Conservation (phyloP, 140 eudicot genomes). For the Bidens hawaiensis region DNA sequence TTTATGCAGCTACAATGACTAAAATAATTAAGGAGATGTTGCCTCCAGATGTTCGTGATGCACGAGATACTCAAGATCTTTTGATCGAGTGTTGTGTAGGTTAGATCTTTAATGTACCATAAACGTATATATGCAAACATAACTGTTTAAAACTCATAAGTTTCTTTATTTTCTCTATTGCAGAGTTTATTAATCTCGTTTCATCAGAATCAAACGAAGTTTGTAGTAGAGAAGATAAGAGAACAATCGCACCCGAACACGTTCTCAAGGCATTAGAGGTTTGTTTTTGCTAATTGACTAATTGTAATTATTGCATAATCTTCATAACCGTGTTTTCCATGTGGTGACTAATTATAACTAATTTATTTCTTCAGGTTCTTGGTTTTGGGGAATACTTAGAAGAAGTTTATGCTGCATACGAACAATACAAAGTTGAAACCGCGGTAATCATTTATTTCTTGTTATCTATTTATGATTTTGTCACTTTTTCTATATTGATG, state of each 20-base stretch:
- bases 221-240: constrained; percentile 78
- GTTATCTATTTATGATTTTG: neutral
- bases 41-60: constrained; percentile 98
- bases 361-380: constrained; percentile 53
- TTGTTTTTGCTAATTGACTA: no score
- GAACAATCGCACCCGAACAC: constrained; percentile 93
- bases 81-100: constrained; percentile 94
- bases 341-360: neutral
- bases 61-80: constrained; percentile 96
- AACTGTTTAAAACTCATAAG: neutral
- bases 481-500: neutral
- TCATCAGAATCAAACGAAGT: constrained; percentile 96
- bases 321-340: neutral
- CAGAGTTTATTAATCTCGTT: constrained; percentile 87
- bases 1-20: constrained; percentile 86
- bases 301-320: constrained; percentile 5
- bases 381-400: constrained; percentile 87
- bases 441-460: constrained; percentile 31
- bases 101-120: constrained; percentile 23
- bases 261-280: constrained; percentile 93
- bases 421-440: constrained; percentile 79
- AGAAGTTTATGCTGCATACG: constrained; percentile 85
- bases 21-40: constrained; percentile 96
- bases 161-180: constrained; percentile 10
- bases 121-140: neutral